These are phyloP conservation scores for Penicillium daleae DNA, from an alignment of 495 filamentous ascomycete genomes.

Conservation along the genomic window DNA sequence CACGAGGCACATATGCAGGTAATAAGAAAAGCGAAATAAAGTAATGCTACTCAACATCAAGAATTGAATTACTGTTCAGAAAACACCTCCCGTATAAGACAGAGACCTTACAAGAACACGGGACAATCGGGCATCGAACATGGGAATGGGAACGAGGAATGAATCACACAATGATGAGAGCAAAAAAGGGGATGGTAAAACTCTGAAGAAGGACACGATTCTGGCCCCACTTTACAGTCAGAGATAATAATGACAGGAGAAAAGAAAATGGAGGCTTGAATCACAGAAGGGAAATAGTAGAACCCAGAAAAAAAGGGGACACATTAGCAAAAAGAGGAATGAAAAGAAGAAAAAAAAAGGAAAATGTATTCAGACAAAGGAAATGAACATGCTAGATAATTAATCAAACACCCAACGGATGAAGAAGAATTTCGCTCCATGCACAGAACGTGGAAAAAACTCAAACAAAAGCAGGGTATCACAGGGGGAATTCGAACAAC, in stretches of 20 bases:
- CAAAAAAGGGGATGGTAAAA: constrained; percentile 10
- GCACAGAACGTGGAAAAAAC: constrained; percentile 37
- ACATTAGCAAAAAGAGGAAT: constrained; percentile 4
- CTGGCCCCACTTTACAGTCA: constrained; percentile 46
- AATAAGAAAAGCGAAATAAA: not conserved
- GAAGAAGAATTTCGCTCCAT: constrained; percentile 40
- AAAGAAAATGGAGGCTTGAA: constrained; percentile 25
- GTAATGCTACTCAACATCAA: constrained; percentile 18
- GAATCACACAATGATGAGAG: constrained; percentile 6
- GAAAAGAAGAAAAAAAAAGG: constrained; percentile 27
- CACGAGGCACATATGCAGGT: constrained; percentile 6
- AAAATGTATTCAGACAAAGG: constrained; percentile 44
- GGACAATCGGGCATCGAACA: constrained; percentile 7
- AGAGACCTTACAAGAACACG: constrained; percentile 18
- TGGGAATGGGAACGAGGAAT: not conserved
- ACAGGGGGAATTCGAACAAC: constrained; percentile 49
- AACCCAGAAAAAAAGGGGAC: constrained; percentile 4
- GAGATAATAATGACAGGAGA: constrained; percentile 47
- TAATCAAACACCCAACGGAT: constrained; percentile 34
- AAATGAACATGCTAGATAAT: constrained; percentile 44
- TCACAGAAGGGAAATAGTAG: constrained; percentile 25
- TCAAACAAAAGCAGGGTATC: constrained; percentile 48
- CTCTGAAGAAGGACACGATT: constrained; percentile 29
- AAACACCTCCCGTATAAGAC: constrained; percentile 29
- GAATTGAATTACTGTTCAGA: constrained; percentile 31